These are phyloP conservation scores for Marasmius fiardii DNA, from an alignment of 1,284 basidiomycete genomes.

Conservation along the genomic window DNA sequence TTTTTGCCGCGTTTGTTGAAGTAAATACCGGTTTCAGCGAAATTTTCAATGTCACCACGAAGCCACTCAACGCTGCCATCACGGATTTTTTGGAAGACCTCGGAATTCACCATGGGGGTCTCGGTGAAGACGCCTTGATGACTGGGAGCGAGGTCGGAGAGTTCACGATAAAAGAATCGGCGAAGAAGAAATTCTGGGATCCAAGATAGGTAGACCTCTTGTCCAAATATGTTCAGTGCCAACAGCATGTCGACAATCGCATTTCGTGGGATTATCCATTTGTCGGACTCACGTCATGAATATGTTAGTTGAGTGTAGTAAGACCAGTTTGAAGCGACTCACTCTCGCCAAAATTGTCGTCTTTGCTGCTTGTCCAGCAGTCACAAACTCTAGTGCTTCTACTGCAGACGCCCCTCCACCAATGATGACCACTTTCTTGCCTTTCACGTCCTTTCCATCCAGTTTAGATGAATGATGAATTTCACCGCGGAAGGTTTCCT, in stretches of 20 bases:
- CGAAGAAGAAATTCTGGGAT: constrained; percentile 22
- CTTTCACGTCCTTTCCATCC: constrained; percentile 35
- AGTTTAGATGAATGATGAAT: constrained; percentile 58
- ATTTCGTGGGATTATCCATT: constrained; percentile 58
- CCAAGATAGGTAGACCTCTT: constrained; percentile 39
- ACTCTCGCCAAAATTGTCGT: constrained; percentile 42
- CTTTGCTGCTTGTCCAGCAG: constrained; percentile 40
- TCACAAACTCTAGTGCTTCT: constrained; percentile 56
- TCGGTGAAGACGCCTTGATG: constrained; percentile 43
- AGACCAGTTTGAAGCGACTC: constrained; percentile 12
- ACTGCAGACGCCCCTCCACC: constrained; percentile 61
- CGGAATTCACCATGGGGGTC: constrained; percentile 57
- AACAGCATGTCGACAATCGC: constrained; percentile 52
- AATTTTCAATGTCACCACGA: constrained; percentile 48
- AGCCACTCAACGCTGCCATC: constrained; percentile 47
- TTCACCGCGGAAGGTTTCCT: constrained; percentile 20
- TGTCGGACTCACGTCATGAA: constrained; percentile 19
- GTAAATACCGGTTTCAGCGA: constrained; percentile 43
- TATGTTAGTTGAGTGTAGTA: neutral
- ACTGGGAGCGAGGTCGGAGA: constrained; percentile 43
- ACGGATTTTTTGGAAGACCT: constrained; percentile 50
- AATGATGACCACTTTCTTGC: constrained; percentile 50
- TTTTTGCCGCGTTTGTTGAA: constrained; percentile 24
- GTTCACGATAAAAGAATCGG: constrained; percentile 45
- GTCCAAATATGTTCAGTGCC: constrained; percentile 55